phyloP scores from a whole-genome alignment of 2,329 filamentous ascomycete genomes.

The Colletotrichum spinosum region DNA sequence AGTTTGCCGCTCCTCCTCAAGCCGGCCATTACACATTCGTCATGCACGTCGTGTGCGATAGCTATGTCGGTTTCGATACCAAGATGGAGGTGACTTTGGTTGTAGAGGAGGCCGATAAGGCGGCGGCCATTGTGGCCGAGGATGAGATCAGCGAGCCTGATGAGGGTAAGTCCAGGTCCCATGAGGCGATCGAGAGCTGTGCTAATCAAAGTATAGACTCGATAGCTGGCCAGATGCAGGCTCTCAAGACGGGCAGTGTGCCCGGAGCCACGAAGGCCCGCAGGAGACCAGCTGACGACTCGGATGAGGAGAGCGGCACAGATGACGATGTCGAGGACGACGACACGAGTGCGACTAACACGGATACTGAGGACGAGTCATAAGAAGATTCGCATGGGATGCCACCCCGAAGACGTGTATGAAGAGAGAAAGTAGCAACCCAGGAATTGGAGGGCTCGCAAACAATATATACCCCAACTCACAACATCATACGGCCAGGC shows the following conservation, averaged over 20 bases:
- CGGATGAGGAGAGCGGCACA: constrained; percentile 85
- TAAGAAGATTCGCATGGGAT: constrained; percentile 40
- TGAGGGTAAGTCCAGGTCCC: constrained; percentile 76
- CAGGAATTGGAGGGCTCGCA: constrained; percentile 16
- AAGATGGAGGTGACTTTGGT: constrained; percentile 90
- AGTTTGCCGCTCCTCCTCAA: constrained; percentile 94
- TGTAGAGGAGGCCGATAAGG: constrained; percentile 90
- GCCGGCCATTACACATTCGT: constrained; percentile 94
- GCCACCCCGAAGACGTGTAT: background rate
- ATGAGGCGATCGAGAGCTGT: constrained; percentile 37
- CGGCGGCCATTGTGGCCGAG: constrained; percentile 81
- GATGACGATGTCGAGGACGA: constrained; percentile 79
- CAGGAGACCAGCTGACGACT: constrained; percentile 63
- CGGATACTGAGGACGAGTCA: constrained; percentile 73
- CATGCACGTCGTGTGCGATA: constrained; percentile 93
- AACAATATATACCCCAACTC: constrained; percentile 36
- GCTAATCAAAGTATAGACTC: constrained; percentile 71
- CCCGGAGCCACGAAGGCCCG: constrained; percentile 66
- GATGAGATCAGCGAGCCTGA: constrained; percentile 98
- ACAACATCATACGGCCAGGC: constrained; percentile 13
- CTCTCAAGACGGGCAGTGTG: constrained; percentile 78
- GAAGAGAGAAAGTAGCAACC: constrained; percentile 6
- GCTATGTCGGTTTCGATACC: constrained; percentile 93
- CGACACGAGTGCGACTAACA: constrained; percentile 76
- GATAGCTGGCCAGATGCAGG: constrained; percentile 90